Evolutionary conservation across 495 filamentous ascomycete genomes (phyloP).

Genomic region (Tuber microsphaerosporum): DNA sequence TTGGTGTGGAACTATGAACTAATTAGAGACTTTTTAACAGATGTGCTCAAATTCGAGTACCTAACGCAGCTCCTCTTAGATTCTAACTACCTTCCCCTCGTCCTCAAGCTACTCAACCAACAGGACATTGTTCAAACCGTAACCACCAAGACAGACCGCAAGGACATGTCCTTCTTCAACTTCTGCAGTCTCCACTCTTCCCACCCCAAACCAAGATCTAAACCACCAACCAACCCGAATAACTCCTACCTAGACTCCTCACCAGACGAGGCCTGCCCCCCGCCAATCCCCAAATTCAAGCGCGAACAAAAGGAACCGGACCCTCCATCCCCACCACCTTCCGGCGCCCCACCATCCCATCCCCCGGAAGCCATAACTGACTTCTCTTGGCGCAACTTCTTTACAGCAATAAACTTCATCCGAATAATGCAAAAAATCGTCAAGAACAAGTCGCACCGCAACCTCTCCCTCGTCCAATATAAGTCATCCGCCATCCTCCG

Average conservation of each 20-base stretch:
- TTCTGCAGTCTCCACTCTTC: conserved; percentile 65
- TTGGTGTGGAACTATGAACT: neutral
- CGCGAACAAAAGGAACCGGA: conserved; percentile 24
- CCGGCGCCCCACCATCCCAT: conserved; percentile 11
- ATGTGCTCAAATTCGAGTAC: conserved; percentile 93
- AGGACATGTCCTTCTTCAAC: conserved; percentile 82
- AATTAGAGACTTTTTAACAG: conserved; percentile 45
- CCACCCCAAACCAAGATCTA: conserved; percentile 39
- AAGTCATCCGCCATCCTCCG: conserved; percentile 83
- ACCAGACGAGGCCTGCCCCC: conserved; percentile 70
- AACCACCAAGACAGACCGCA: conserved; percentile 73
- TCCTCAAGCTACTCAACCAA: conserved; percentile 84
- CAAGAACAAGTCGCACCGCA: conserved; percentile 86
- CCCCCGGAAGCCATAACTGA: conserved; percentile 74
- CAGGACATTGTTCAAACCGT: conserved; percentile 85
- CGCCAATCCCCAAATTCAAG: conserved; percentile 62
- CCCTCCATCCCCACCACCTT: conserved; percentile 10
- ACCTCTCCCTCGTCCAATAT: conserved; percentile 86
- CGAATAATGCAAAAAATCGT: conserved; percentile 96
- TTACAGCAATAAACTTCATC: conserved; percentile 83
- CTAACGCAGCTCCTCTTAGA: conserved; percentile 86
- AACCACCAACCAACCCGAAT: conserved; percentile 17
- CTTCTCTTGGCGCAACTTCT: conserved; percentile 91
- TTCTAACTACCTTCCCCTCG: conserved; percentile 84
- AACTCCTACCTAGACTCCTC: conserved; percentile 24